Conservation (phyloP, 495 filamentous ascomycete genomes). For the Staphylotrichum tortipilum region DNA sequence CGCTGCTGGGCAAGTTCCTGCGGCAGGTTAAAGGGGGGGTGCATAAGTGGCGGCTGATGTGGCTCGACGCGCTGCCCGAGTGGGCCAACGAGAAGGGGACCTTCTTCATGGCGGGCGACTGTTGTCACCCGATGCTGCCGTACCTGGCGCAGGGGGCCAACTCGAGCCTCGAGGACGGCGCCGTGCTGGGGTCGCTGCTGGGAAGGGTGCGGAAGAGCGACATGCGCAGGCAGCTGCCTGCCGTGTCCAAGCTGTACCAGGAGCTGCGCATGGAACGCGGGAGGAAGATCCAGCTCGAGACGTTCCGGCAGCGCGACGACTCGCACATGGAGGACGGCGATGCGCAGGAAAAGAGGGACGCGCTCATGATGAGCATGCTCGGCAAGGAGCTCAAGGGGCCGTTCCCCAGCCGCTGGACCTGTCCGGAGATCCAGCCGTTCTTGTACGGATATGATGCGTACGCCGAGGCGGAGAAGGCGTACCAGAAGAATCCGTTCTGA, state of each 20-base stretch:
- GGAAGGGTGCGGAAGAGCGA: constrained; percentile 46
- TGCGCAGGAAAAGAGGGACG: constrained; percentile 46
- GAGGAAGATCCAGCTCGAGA: constrained; percentile 45
- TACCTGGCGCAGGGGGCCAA: constrained; percentile 57
- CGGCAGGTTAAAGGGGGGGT: constrained; percentile 37
- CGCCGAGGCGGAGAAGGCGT: constrained; percentile 46
- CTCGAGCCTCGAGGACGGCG: constrained; percentile 47
- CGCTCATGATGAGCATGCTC: constrained; percentile 37
- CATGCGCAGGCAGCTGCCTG: constrained; percentile 35
- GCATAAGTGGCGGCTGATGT: constrained; percentile 47
- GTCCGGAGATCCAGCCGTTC: constrained; percentile 51
- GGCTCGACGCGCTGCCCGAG: constrained; percentile 28
- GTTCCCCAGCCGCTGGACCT: constrained; percentile 56
- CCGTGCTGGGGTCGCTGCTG: constrained; percentile 41
- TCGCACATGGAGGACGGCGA: constrained; percentile 52
- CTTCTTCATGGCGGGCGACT: constrained; percentile 47
- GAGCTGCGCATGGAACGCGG: constrained; percentile 51
- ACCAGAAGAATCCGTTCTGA: constrained; percentile 33
- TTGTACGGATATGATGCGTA: constrained; percentile 56
- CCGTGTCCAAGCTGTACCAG: constrained; percentile 50
- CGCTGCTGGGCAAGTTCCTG: constrained; percentile 40
- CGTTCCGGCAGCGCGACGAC: constrained; percentile 44
- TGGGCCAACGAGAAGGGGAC: constrained; percentile 35
- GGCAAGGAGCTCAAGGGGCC: constrained; percentile 31
- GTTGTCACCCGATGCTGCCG: constrained; percentile 61